These are phyloP conservation scores for Colletotrichum viniferum DNA, from an alignment of 2,329 filamentous ascomycete genomes.

Conservation along the genomic window DNA sequence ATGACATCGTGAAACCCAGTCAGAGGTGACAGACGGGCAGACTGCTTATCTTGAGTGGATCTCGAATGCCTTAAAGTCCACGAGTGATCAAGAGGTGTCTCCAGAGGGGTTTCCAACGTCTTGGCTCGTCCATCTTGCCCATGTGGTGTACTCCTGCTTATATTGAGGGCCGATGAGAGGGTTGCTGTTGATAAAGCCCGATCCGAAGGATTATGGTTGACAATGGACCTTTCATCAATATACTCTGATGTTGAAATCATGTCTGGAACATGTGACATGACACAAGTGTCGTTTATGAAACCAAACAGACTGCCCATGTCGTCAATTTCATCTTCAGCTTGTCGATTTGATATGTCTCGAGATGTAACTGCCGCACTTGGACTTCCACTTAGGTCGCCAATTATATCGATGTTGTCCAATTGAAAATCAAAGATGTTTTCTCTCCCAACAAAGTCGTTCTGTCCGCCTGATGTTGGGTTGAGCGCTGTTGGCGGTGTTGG, in stretches of 20 bases:
- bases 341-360: background rate
- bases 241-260: background rate
- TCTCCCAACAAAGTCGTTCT: background rate
- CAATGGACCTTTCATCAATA: background rate
- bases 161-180: background rate
- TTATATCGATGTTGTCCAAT: background rate
- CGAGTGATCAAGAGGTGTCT: background rate
- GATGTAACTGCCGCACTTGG: background rate
- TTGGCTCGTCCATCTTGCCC: background rate
- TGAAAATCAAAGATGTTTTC: background rate
- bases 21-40: background rate
- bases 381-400: background rate
- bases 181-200: background rate
- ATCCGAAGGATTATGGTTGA: background rate
- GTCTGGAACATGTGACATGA: background rate
- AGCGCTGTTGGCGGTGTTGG: background rate
- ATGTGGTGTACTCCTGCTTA: background rate
- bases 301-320: background rate
- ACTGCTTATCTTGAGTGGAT: background rate
- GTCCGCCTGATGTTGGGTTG: background rate
- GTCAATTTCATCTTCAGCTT: background rate
- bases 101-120: background rate
- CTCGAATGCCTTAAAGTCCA: background rate
- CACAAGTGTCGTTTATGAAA: background rate
- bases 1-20: background rate